These are phyloP conservation scores for Suillus spraguei DNA, from an alignment of 768 basidiomycete species.

Conservation along the genomic window DNA sequence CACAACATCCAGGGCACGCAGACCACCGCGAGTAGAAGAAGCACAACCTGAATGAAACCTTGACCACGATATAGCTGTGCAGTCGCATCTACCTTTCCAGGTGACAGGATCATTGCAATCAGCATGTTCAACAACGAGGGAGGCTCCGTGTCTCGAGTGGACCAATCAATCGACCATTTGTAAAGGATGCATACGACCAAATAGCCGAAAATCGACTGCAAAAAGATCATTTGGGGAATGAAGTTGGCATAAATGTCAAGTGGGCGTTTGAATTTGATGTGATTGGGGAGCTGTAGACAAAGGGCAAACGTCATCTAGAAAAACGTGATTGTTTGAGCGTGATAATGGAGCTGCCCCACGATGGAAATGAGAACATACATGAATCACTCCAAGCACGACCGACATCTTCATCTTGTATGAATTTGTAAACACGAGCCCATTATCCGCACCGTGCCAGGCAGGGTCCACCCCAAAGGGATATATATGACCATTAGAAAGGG, in stretches of 20 bases:
- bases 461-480: constrained; percentile 97
- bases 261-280: constrained; percentile 87
- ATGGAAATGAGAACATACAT: constrained; percentile 57
- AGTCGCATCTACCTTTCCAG: constrained; percentile 71
- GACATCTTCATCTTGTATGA: constrained; percentile 99
- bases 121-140: constrained; percentile 95
- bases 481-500: constrained; percentile 60
- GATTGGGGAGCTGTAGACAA: constrained; percentile 95
- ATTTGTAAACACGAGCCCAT: constrained; percentile 91
- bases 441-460: constrained; percentile 92
- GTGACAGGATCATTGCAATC: constrained; percentile 94
- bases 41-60: constrained; percentile 74
- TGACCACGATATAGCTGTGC: constrained; percentile 87
- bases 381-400: constrained; percentile 92
- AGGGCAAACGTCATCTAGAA: constrained; percentile 96
- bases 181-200: constrained; percentile 92
- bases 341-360: not conserved
- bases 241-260: constrained; percentile 93
- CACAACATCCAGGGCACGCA: constrained; percentile 97
- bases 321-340: constrained; percentile 18
- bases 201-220: constrained; percentile 98
- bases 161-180: constrained; percentile 98
- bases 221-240: constrained; percentile 95
- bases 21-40: constrained; percentile 76
- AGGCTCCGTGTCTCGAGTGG: constrained; percentile 61